Percentiles rank a stretch among this genome's conserved stretches.
phyloP scores from a whole-genome alignment of 768 basidiomycete genomes.

The Russula vinacea region DNA sequence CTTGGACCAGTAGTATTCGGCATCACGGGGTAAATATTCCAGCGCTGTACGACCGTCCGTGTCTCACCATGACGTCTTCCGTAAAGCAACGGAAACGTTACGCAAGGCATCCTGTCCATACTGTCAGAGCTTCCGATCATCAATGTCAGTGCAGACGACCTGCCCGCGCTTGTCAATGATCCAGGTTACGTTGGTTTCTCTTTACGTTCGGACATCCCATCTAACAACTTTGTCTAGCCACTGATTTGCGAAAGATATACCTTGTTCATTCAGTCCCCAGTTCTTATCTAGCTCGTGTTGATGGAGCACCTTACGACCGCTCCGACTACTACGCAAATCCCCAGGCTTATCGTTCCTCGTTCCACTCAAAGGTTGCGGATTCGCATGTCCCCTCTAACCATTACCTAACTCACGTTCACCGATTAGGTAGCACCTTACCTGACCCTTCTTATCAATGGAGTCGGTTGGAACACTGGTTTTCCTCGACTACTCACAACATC shows the following conservation, averaged over 20 bases:
- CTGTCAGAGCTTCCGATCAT: conserved; percentile 66
- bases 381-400: neutral
- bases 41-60: conserved; percentile 4
- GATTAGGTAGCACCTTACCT: conserved; percentile 77
- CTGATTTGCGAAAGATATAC: conserved; percentile 66
- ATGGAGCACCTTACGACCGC: conserved; percentile 58
- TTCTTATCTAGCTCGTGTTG: conserved; percentile 64
- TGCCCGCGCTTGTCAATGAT: conserved; percentile 53
- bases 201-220: neutral
- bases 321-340: conserved; percentile 74
- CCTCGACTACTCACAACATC: conserved; percentile 75
- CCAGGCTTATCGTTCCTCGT: conserved; percentile 58
- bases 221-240: conserved; percentile 39
- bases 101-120: conserved; percentile 71
- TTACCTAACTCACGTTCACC: neutral
- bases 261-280: conserved; percentile 65
- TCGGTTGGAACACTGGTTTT: conserved; percentile 76
- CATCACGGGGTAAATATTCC: conserved; percentile 64
- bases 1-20: conserved; percentile 80
- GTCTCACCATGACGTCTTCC: conserved; percentile 12
- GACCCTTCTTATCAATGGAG: conserved; percentile 81
- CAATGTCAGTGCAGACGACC: conserved; percentile 52
- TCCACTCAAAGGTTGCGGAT: conserved; percentile 56
- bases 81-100: conserved; percentile 73
- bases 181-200: conserved; percentile 42